Conservation (phyloP, 805 yeast species). For the Teunomyces cretensis region DNA sequence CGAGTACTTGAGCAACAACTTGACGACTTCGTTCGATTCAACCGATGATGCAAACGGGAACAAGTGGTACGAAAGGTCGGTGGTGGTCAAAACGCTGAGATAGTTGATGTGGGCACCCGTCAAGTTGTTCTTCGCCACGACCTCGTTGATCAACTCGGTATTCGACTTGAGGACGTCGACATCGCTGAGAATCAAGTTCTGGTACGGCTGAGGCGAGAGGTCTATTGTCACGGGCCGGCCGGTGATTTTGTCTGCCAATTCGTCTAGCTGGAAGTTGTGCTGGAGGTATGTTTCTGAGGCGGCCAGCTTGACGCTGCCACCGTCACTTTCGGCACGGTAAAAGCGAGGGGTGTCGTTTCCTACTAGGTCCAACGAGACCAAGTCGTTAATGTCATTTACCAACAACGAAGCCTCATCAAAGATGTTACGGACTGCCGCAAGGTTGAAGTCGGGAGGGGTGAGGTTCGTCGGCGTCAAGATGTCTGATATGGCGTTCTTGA, state of each 20-base stretch:
- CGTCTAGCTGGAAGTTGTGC: conserved; percentile 20
- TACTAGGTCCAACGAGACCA: conserved; percentile 15
- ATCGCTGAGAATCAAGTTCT: not conserved
- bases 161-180: conserved; percentile 13
- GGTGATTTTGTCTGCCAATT: conserved; percentile 13
- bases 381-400: conserved; percentile 32
- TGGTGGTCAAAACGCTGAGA: conserved; percentile 26
- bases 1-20: conserved; percentile 22
- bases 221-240: not conserved
- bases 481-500: conserved; percentile 13
- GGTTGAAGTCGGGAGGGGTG: conserved; percentile 2
- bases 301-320: conserved; percentile 6
- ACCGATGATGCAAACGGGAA: conserved; percentile 39
- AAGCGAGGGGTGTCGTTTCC: not conserved
- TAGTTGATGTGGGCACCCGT: conserved; percentile 32
- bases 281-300: conserved; percentile 16
- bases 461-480: conserved; percentile 8
- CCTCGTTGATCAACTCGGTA: conserved; percentile 24
- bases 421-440: conserved; percentile 18
- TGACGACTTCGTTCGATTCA: conserved; percentile 34
- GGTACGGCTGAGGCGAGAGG: conserved; percentile 2
- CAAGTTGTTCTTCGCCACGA: conserved; percentile 23
- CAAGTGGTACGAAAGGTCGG: conserved; percentile 30
- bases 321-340: conserved; percentile 1
- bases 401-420: conserved; percentile 35